Conservation (phyloP, 2,329 filamentous ascomycete species). For the Ambrosiella cleistominuta region DNA sequence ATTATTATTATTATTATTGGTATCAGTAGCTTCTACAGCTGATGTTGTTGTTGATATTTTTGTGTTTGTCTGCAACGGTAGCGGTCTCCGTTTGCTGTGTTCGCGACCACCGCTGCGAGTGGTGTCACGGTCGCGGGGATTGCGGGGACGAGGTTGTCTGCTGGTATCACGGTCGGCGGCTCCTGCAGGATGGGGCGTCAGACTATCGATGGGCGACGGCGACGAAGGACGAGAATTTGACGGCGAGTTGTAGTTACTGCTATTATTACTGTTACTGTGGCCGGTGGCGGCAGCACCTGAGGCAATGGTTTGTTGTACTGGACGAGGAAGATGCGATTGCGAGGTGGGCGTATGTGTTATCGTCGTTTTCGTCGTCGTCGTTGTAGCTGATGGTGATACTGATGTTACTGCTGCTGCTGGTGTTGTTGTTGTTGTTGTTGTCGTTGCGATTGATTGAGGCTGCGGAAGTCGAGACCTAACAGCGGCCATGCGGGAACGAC, state of each 20-base stretch:
- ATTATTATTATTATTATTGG: background rate
- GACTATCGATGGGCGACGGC: constrained; percentile 1
- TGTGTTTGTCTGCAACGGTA: background rate
- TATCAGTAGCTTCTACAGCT: background rate
- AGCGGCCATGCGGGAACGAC: constrained; percentile 9
- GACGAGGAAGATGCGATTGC: background rate
- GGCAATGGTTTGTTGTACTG: background rate
- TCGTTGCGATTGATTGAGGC: background rate
- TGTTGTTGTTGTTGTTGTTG: too few species aligned
- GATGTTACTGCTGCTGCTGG: too few species aligned
- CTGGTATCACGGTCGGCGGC: background rate
- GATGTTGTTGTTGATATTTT: background rate
- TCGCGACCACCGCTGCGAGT: background rate
- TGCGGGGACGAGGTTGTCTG: background rate
- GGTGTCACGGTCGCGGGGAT: background rate
- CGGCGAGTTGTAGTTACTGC: background rate
- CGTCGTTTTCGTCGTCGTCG: background rate
- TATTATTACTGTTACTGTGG: too few species aligned
- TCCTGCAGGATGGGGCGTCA: background rate
- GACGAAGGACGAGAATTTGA: background rate
- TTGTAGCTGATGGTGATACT: too few species aligned
- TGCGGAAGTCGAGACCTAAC: constrained; percentile 19
- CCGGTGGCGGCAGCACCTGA: background rate
- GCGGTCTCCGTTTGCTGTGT: background rate
- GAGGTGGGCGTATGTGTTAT: background rate